Conservation (phyloP, 352 stramenopile genomes). For the Globisporangium solare region DNA sequence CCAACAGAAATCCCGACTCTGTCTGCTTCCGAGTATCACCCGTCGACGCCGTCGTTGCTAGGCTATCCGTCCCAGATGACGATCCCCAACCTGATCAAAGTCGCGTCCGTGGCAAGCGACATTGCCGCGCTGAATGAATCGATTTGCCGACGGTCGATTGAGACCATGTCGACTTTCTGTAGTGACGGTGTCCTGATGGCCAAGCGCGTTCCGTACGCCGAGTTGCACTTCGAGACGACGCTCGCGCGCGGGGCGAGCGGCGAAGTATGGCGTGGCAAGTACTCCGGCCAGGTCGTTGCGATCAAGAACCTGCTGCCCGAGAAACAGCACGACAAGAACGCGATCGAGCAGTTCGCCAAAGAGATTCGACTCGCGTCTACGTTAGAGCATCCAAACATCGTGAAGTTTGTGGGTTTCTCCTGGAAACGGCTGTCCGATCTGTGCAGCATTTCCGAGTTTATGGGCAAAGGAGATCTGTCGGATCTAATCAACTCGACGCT, state of each 20-base stretch:
- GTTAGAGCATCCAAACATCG: slow-evolving; percentile 13
- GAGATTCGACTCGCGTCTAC: slow-evolving; percentile 27
- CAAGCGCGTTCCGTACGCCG: slow-evolving; percentile 19
- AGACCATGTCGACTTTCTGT: slow-evolving; percentile 12
- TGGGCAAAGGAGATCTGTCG: slow-evolving; percentile 27
- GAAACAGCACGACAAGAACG: slow-evolving; percentile 16
- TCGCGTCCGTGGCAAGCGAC: not conserved
- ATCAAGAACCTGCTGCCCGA: slow-evolving; percentile 28
- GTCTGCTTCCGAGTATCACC: slow-evolving; percentile 1
- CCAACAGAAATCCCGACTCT: slow-evolving; percentile 5
- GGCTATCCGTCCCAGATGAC: slow-evolving; percentile 2
- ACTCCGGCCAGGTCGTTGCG: slow-evolving; percentile 18
- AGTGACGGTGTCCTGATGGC: slow-evolving; percentile 15
- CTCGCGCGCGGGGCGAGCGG: slow-evolving; percentile 23
- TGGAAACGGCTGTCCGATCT: slow-evolving; percentile 27
- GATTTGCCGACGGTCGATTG: slow-evolving; percentile 11
- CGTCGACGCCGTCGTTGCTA: slow-evolving; percentile 1
- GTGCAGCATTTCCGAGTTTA: slow-evolving; percentile 31
- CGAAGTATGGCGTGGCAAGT: slow-evolving; percentile 27
- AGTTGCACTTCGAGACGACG: slow-evolving; percentile 13
- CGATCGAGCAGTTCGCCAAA: slow-evolving; percentile 25
- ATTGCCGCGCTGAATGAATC: slow-evolving; percentile 15
- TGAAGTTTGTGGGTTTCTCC: slow-evolving; percentile 27
- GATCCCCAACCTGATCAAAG: not conserved
- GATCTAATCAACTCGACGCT: slow-evolving; percentile 25